Conservation (phyloP, 1,284 basidiomycete genomes). For the Trametes sp. region DNA sequence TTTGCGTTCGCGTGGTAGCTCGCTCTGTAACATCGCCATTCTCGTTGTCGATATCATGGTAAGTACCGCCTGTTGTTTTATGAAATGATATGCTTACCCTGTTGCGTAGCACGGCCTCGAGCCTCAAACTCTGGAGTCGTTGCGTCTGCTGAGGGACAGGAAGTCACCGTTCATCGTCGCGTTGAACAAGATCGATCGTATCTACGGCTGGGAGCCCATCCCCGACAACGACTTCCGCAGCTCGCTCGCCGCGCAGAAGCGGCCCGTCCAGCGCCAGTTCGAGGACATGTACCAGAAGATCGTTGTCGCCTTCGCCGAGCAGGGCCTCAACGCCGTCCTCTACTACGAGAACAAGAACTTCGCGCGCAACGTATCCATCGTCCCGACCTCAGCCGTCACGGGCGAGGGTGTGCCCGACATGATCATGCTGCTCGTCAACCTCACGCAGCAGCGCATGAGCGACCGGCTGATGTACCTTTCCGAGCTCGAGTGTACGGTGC, state of each 20-base stretch:
- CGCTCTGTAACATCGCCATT: conserved; percentile 98
- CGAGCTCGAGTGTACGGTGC: conserved; percentile 98
- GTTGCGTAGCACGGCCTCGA: conserved; percentile 90
- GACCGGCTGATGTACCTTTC: conserved; percentile 98
- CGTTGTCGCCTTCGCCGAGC: conserved; percentile 94
- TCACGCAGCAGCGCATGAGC: conserved; percentile 99
- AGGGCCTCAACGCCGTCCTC: conserved; percentile 94
- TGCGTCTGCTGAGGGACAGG: conserved; percentile 90
- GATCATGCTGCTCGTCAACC: conserved; percentile 97
- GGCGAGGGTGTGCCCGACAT: conserved; percentile 99
- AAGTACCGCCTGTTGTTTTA: conserved; percentile 33
- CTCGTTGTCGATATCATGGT: conserved; percentile 99
- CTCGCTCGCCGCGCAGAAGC: conserved; percentile 88
- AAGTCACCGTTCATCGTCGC: conserved; percentile 99
- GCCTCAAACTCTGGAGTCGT: conserved; percentile 96
- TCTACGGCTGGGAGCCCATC: conserved; percentile 94
- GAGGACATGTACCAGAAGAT: conserved; percentile 89
- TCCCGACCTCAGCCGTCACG: conserved; percentile 97
- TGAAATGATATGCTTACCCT: conserved; percentile 16
- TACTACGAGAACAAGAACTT: conserved; percentile 99
- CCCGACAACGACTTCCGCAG: conserved; percentile 94
- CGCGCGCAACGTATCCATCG: conserved; percentile 93
- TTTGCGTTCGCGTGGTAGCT: conserved; percentile 94
- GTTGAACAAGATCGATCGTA: conserved; percentile 98
- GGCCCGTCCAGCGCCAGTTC: conserved; percentile 90